A percentile compares a stretch with the other conserved stretches of the same genome.
Evolutionary conservation across 1,139 yeast species (phyloP).

Genomic region (Groenewaldozyma auringiensis): DNA sequence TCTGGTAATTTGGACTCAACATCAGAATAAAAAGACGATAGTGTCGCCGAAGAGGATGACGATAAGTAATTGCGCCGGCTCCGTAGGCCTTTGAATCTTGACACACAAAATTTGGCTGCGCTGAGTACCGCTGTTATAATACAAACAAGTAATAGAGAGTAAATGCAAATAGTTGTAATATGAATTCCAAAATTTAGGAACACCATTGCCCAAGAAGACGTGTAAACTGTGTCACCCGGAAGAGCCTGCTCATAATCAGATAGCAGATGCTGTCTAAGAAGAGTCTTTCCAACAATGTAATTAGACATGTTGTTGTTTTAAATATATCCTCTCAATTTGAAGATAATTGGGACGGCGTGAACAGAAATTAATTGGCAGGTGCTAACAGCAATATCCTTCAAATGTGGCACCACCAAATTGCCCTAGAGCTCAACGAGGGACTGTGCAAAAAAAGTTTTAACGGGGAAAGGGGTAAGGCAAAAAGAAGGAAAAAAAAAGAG

Average conservation of each 20-base stretch:
- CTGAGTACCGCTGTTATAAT: background rate
- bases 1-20: background rate
- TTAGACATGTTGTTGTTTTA: slow-evolving; percentile 11
- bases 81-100: background rate
- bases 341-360: no score
- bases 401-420: no score
- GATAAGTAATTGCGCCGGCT: background rate
- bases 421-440: no score
- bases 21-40: background rate
- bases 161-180: background rate
- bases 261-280: slow-evolving; percentile 13
- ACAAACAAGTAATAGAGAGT: no score
- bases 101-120: background rate
- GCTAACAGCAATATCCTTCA: no score
- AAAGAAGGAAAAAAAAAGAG: no score
- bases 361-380: no score
- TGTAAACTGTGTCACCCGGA: background rate
- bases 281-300: slow-evolving; percentile 11
- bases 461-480: no score
- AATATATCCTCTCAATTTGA: no score
- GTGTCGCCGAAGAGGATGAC: background rate
- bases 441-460: no score
- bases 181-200: background rate
- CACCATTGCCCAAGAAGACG: background rate
- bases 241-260: slow-evolving; percentile 10